These are phyloP conservation scores for Astragalus glycyphyllos DNA, from an alignment of 306 rosid genomes.

Conservation along the genomic window DNA sequence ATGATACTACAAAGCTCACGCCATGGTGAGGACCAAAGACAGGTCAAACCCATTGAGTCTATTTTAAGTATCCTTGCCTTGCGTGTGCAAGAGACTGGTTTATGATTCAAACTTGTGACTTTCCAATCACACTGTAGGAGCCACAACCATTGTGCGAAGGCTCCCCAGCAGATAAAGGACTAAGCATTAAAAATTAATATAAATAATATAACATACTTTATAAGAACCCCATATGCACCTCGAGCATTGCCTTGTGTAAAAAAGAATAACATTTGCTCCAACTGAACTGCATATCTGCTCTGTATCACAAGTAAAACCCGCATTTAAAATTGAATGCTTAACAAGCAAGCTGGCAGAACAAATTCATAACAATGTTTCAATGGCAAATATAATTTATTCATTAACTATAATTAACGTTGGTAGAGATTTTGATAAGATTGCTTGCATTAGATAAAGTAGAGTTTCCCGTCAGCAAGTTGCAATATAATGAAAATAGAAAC, in stretches of 20 bases:
- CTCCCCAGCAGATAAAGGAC: slow-evolving; percentile 2
- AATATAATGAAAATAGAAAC: slow-evolving; percentile 23
- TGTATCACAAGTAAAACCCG: slow-evolving; percentile 52
- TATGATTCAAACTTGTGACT: not conserved
- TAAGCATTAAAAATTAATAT: slow-evolving; percentile 12
- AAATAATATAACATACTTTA: slow-evolving; percentile 56
- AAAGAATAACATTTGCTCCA: slow-evolving; percentile 64
- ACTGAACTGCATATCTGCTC: slow-evolving; percentile 59
- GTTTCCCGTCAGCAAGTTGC: not conserved
- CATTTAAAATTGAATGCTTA: slow-evolving; percentile 28
- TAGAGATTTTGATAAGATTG: slow-evolving; percentile 3
- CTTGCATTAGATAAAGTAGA: slow-evolving; percentile 17
- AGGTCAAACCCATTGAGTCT: too few relatives aligned
- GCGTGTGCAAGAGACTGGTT: slow-evolving; percentile 6
- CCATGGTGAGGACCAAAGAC: too few relatives aligned
- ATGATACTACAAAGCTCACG: too few relatives aligned
- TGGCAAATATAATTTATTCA: slow-evolving; percentile 24
- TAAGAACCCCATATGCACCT: slow-evolving; percentile 61
- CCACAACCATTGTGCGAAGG: not conserved
- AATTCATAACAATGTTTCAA: slow-evolving; percentile 11
- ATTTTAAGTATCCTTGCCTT: not conserved
- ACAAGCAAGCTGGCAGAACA: slow-evolving; percentile 22
- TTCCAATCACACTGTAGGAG: not conserved
- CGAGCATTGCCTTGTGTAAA: slow-evolving; percentile 57
- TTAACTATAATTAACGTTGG: not conserved